Conservation (phyloP, 495 filamentous ascomycete species). For the Hypoxylon rickii region DNA sequence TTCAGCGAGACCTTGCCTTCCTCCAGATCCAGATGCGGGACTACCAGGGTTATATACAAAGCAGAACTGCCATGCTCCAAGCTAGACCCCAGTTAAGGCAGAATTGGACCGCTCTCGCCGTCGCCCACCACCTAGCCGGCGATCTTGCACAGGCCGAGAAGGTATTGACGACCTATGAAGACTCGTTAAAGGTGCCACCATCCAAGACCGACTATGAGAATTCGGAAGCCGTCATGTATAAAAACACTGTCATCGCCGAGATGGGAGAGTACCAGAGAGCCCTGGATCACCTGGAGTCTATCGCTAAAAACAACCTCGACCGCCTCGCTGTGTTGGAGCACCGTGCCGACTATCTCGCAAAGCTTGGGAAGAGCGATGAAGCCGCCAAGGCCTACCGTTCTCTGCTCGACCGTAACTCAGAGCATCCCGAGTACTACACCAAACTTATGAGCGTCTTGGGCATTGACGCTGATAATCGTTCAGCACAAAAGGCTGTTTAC, state of each 20-base stretch:
- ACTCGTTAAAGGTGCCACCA: constrained; percentile 78
- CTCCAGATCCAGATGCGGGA: constrained; percentile 97
- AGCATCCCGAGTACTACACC: constrained; percentile 85
- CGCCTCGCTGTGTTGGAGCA: constrained; percentile 88
- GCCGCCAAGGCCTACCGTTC: constrained; percentile 79
- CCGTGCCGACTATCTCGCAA: constrained; percentile 80
- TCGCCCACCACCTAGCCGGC: constrained; percentile 88
- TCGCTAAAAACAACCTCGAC: constrained; percentile 78
- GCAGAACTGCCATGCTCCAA: constrained; percentile 81
- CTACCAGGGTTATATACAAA: constrained; percentile 90
- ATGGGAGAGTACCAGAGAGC: constrained; percentile 76
- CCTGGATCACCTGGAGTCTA: constrained; percentile 80
- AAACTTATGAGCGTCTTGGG: constrained; percentile 70
- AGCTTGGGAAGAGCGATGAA: constrained; percentile 77
- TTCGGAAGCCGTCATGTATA: constrained; percentile 94
- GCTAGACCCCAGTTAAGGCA: constrained; percentile 75
- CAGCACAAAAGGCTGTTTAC: constrained; percentile 70
- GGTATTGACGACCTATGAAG: constrained; percentile 88
- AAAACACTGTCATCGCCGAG: constrained; percentile 93
- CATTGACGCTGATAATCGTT: constrained; percentile 63
- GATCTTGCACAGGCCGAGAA: constrained; percentile 86
- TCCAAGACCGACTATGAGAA: constrained; percentile 82
- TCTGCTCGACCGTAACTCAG: constrained; percentile 83
- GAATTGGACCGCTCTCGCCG: constrained; percentile 95
- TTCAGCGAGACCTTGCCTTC: constrained; percentile 89